phyloP scores from a whole-genome alignment of 169 alveolate species.

The Plasmodium fragile region DNA sequence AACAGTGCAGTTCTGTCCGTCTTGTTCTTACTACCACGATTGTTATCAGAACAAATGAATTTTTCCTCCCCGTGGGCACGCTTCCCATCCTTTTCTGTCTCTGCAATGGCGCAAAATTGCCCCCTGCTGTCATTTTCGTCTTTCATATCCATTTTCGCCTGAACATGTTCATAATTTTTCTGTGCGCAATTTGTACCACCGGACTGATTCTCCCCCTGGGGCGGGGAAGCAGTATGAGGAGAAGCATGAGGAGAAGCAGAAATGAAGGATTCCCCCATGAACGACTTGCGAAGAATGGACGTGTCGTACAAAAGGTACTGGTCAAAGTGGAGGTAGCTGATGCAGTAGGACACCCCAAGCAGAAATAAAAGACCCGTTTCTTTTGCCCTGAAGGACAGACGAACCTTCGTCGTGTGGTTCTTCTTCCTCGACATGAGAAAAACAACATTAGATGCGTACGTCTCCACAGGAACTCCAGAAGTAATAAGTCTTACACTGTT shows the following conservation, averaged over 20 bases:
- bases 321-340: slow-evolving; percentile 34
- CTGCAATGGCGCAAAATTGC: not conserved
- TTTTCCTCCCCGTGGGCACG: not conserved
- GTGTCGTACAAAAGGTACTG: slow-evolving; percentile 59
- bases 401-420: slow-evolving; percentile 29
- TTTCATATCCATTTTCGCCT: not conserved
- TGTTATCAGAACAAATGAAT: not conserved
- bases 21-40: not conserved
- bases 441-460: slow-evolving; percentile 35
- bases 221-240: not conserved
- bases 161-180: not conserved
- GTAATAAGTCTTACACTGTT: slow-evolving; percentile 38
- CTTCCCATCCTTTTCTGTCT: not conserved
- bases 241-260: too few species aligned
- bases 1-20: not conserved
- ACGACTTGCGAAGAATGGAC: slow-evolving; percentile 1
- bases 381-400: slow-evolving; percentile 59
- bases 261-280: too few species aligned
- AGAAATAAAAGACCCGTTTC: slow-evolving; percentile 43
- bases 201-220: not conserved
- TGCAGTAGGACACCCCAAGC: slow-evolving; percentile 62
- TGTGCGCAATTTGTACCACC: not conserved
- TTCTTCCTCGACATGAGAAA: slow-evolving; percentile 47
- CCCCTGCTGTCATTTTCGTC: not conserved
- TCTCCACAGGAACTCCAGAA: slow-evolving; percentile 52